Evolutionary conservation across 352 stramenopile species (phyloP).

Genomic region (Globisporangium polare): DNA sequence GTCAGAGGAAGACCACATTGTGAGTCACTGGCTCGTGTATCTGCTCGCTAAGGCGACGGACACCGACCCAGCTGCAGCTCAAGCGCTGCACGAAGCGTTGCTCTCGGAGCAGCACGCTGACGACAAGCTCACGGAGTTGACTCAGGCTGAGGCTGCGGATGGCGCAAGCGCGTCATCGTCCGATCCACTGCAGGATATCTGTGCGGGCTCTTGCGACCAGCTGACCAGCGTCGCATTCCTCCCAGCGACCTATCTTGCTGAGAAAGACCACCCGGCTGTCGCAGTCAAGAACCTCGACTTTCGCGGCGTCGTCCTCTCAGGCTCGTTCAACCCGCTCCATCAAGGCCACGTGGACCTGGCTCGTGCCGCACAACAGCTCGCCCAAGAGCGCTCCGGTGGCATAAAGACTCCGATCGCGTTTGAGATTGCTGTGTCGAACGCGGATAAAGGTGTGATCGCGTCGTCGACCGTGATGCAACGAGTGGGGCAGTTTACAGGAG

Average conservation of each 20-base stretch:
- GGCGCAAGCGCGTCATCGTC: neutral
- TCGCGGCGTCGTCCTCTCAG: slow-evolving; percentile 58
- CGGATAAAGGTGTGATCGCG: slow-evolving; percentile 70
- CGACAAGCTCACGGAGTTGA: slow-evolving; percentile 26
- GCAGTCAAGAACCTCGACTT: slow-evolving; percentile 41
- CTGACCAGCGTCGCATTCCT: slow-evolving; percentile 54
- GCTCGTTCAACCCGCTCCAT: slow-evolving; percentile 85
- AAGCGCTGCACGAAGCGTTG: slow-evolving; percentile 29
- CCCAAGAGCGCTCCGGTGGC: slow-evolving; percentile 28
- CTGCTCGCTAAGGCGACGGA: slow-evolving; percentile 41
- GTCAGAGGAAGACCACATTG: slow-evolving; percentile 62
- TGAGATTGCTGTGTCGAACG: slow-evolving; percentile 73
- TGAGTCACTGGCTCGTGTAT: slow-evolving; percentile 69
- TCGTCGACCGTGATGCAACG: slow-evolving; percentile 33
- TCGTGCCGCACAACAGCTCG: slow-evolving; percentile 35
- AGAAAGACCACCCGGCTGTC: neutral
- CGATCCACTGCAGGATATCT: slow-evolving; percentile 31
- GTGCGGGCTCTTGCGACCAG: slow-evolving; percentile 11
- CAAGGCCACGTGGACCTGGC: slow-evolving; percentile 65
- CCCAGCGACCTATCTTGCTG: slow-evolving; percentile 11
- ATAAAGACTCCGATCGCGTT: slow-evolving; percentile 50
- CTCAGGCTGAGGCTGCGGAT: neutral
- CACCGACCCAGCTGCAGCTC: slow-evolving; percentile 27
- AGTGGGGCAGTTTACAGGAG: slow-evolving; percentile 48
- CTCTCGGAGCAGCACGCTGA: slow-evolving; percentile 22